These are phyloP conservation scores for Coprinopsis strossmayeri DNA, from an alignment of 768 basidiomycete species.

Conservation along the genomic window DNA sequence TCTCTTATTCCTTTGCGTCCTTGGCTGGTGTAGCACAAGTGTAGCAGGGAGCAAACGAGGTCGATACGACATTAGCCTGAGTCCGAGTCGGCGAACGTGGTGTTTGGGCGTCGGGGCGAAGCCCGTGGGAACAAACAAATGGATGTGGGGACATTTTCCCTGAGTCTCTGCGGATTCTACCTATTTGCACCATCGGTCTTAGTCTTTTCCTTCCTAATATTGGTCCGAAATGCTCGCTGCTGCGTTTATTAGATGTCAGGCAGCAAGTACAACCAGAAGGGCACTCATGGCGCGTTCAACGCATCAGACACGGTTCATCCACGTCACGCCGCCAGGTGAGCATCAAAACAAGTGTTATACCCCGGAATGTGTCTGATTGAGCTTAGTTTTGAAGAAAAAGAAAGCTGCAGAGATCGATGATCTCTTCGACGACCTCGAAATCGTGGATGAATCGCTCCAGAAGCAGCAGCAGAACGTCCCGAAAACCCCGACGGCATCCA, in stretches of 20 bases:
- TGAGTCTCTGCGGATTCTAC: too few species aligned
- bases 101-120: too few species aligned
- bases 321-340: conserved; percentile 3
- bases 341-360: not conserved
- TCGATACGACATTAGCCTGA: too few species aligned
- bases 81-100: too few species aligned
- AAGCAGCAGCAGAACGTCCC: too few species aligned
- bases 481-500: not conserved
- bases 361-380: not conserved
- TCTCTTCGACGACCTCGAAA: conserved; percentile 23
- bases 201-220: too few species aligned
- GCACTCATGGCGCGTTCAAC: not conserved
- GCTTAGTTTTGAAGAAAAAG: conserved; percentile 25
- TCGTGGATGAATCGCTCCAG: conserved; percentile 13
- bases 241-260: not conserved
- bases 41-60: too few species aligned
- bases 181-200: too few species aligned
- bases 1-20: too few species aligned
- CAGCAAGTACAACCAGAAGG: not conserved
- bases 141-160: too few species aligned
- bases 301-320: not conserved
- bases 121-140: too few species aligned
- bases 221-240: not conserved
- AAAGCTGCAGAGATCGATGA: conserved; percentile 21
- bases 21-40: too few species aligned